Base-by-base conservation (phyloP, 371 early-diverging fungal genomes). In the Coemansia sp. region DNA sequence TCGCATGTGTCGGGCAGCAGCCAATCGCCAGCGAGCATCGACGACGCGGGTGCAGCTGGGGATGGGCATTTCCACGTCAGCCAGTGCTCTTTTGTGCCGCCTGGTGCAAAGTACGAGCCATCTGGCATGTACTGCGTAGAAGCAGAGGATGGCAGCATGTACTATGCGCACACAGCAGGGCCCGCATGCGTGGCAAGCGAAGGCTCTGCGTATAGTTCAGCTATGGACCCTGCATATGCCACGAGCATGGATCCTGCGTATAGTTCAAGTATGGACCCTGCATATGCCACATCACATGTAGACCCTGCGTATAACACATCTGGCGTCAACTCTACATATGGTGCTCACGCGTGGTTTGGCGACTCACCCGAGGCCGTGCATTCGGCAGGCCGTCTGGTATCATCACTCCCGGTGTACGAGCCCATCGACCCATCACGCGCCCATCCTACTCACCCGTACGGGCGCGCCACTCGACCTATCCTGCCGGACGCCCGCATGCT, bases 401-500 rank as follows among this genome's bases (percentile, higher is more conserved):
- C 78, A 7, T 30, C 72, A 5, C 52, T 77, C 5, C 78, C 78
- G 0, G 68, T 69, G 1, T 77, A 77, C 42, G 69, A 77, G 73
- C 69, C 78, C 8, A 77, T 77, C 16, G 65, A 77, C 30, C 56
- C 72, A 62, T 23, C 58, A 0, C 72, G 73, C n/a, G 20, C 50
- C 6, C 6, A 18, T 6, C 14, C 18, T 14, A 5, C n/a, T 14
- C 47, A 47, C 2, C 47, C 33, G 6, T 67, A 59, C 25, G n/a
- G 30, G 28, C 72, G 69, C 5, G 78, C 78, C 0, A 77, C 78
- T 11, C 73, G 51, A 11, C 78, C 78, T 0, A 30, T 50, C 11
- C 62, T 72, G 5, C 78, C 78, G 0, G 78, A 77, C 12, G 73
- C 68, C 2, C 64, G 65, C 14, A 65, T 72, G 63, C 78, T 77